Evolutionary conservation across 345 rosid genomes (phyloP).

Genomic region (Populus nigra): DNA sequence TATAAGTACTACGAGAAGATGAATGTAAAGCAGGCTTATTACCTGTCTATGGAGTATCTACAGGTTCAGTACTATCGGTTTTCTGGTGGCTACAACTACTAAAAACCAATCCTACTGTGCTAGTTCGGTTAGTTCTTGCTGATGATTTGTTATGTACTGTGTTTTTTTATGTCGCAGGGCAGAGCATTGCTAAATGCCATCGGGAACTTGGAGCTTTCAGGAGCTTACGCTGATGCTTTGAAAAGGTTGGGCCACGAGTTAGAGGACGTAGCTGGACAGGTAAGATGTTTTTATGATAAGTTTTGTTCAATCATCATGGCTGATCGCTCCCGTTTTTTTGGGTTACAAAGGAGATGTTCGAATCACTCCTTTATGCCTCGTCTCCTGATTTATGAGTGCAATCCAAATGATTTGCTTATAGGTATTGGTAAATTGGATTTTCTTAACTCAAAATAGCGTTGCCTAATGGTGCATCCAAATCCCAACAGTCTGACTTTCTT

Average conservation of each 20-base stretch:
- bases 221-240: constrained; percentile 59
- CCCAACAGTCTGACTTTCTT: too few species aligned
- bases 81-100: neutral
- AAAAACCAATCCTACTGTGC: neutral
- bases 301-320: neutral
- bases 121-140: neutral
- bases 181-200: constrained; percentile 61
- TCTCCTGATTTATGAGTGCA: neutral
- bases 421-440: neutral
- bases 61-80: constrained; percentile 33
- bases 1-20: constrained; percentile 40
- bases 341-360: too few species aligned
- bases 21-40: constrained; percentile 55
- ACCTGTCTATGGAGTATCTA: constrained; percentile 59
- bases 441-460: neutral
- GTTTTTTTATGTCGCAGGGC: constrained; percentile 36
- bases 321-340: too few species aligned
- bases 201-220: constrained; percentile 55
- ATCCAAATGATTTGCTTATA: too few species aligned
- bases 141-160: neutral
- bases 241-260: constrained; percentile 40
- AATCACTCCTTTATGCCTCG: neutral
- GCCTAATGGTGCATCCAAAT: too few species aligned
- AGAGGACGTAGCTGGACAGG: constrained; percentile 48
- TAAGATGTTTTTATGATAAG: neutral